Evolutionary conservation across 768 basidiomycete genomes (phyloP).

Genomic region (Boletus bicolor): DNA sequence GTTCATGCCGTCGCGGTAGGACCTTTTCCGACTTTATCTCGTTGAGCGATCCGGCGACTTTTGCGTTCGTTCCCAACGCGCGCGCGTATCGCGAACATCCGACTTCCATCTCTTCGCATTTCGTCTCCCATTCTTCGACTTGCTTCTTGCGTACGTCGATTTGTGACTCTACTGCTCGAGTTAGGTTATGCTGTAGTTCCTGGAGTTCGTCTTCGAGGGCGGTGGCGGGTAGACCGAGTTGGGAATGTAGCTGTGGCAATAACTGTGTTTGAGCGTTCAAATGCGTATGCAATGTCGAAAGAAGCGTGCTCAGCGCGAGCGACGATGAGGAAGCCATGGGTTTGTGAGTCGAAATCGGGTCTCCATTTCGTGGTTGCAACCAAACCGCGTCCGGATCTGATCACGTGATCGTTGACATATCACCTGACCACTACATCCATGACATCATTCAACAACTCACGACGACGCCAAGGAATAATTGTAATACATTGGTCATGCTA

Average conservation of each 20-base stretch:
- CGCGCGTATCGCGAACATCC: slow-evolving; percentile 64
- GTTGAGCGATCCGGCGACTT: slow-evolving; percentile 58
- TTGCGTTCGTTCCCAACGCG: slow-evolving; percentile 70
- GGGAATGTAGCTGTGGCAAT: slow-evolving; percentile 76
- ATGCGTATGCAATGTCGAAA: slow-evolving; percentile 75
- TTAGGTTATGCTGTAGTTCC: slow-evolving; percentile 68
- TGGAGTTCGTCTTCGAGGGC: slow-evolving; percentile 80
- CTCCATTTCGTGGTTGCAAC: slow-evolving; percentile 18
- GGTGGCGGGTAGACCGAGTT: slow-evolving; percentile 76
- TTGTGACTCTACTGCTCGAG: slow-evolving; percentile 71
- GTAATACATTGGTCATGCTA: not conserved
- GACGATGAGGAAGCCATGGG: slow-evolving; percentile 32
- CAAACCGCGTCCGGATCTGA: slow-evolving; percentile 17
- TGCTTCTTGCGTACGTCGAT: slow-evolving; percentile 68
- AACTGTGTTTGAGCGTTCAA: slow-evolving; percentile 79
- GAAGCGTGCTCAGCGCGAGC: slow-evolving; percentile 55
- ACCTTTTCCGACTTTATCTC: slow-evolving; percentile 71
- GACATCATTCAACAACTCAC: not conserved
- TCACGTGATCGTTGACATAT: slow-evolving; percentile 30
- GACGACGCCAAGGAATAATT: not conserved
- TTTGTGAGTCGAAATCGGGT: slow-evolving; percentile 10
- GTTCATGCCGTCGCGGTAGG: slow-evolving; percentile 68
- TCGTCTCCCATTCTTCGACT: slow-evolving; percentile 69
- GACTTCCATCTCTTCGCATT: slow-evolving; percentile 58
- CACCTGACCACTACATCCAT: slow-evolving; percentile 13